These are phyloP conservation scores for Candida silvatica DNA, from an alignment of 805 yeast species.

Conservation along the genomic window DNA sequence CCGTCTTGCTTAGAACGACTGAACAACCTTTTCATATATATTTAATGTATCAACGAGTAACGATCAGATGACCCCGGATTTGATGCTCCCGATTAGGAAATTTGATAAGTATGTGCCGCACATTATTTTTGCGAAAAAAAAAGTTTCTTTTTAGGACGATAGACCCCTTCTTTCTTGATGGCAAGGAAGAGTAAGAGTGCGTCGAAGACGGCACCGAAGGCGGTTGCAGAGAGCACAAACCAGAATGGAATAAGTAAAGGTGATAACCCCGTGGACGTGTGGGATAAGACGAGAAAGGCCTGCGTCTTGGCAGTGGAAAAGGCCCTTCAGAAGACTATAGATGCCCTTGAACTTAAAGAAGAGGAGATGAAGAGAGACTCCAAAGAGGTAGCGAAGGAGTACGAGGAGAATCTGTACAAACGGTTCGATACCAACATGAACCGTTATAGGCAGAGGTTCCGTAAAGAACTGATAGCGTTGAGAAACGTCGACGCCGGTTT, in stretches of 20 bases:
- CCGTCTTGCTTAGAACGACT: too few relatives aligned
- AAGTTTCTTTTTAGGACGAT: too few relatives aligned
- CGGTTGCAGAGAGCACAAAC: too few relatives aligned
- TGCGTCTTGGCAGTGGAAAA: slow-evolving; percentile 13
- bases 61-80: too few relatives aligned
- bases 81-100: too few relatives aligned
- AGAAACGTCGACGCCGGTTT: slow-evolving; percentile 19
- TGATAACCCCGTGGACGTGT: slow-evolving; percentile 18
- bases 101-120: too few relatives aligned
- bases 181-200: slow-evolving; percentile 1
- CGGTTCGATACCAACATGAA: slow-evolving; percentile 9
- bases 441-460: slow-evolving; percentile 18
- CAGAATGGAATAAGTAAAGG: slow-evolving; percentile 9
- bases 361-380: slow-evolving; percentile 2
- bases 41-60: too few relatives aligned
- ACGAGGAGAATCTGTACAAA: slow-evolving; percentile 18
- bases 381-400: slow-evolving; percentile 10
- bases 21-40: too few relatives aligned
- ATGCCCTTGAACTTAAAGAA: slow-evolving; percentile 2
- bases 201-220: background rate
- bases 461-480: slow-evolving; percentile 25
- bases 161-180: too few relatives aligned
- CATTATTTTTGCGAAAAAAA: too few relatives aligned
- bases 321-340: slow-evolving; percentile 7
- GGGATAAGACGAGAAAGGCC: slow-evolving; percentile 19